Evolutionary conservation across 2,329 filamentous ascomycete genomes (phyloP), one percentile per base, ranked within the genome.

Genomic region (Myrmaecium sp.): DNA sequence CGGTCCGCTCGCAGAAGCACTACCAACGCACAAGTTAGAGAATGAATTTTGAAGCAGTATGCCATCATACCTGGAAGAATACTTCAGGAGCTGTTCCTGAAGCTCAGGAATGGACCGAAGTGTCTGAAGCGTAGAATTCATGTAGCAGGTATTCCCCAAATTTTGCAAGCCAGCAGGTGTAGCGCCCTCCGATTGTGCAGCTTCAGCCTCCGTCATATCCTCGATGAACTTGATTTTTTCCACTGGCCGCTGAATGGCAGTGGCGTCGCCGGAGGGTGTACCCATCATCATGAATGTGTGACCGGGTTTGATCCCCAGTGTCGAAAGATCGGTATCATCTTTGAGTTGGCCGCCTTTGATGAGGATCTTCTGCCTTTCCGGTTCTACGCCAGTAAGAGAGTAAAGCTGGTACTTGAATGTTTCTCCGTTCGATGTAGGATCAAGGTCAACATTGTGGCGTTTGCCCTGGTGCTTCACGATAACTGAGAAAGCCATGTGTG

Each of bases 271-370:
- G 12, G 77, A 73, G 4, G 86, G 78, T 3, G 81, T 89, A 19
- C 91, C 91, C 68, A 98, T 81, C 78, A 98, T 91, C 74, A 93
- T 92, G 50, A 98, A 79, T 13, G 62, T 67, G 52, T 92, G 81
- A 30, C 78, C 78, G 17, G 79, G 61, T 62, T 93, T 95, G 42
- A 92, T 72, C 43, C 75, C 75, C 33, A 95, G 66, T 42, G 75
- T 78, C 37, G 73, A 72, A 52, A 98, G 72, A 32, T 82, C 74
- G 31, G 82, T 80, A 46, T 95, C 83, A 69, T 98, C 79, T 56
- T 94, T 98, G 41, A 98, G 71, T 54, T 92, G 82, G 36, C 81
- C 80, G 37, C 83, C 83, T 57, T 93, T 94, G 53, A 94, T 71
- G 30, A 98, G 59, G 41, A 98, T 80, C 60, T 95, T 95, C 55